Percentiles rank a stretch among this genome's conserved stretches.
phyloP scores from a whole-genome alignment of 2,329 filamentous ascomycete species.

The Fusarium beomiforme region DNA sequence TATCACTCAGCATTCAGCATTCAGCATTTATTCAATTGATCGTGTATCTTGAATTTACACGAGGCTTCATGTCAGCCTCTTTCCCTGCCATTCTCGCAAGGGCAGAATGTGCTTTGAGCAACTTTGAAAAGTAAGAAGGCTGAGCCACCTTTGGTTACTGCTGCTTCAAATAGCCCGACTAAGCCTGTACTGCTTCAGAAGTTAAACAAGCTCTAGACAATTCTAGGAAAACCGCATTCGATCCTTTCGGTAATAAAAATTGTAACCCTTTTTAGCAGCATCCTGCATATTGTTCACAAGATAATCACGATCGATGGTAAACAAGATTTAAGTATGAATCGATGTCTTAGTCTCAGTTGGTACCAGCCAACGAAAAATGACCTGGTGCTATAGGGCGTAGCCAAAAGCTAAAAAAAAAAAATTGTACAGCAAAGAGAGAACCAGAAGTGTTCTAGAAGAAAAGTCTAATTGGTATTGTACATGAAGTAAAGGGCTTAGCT shows the following conservation, averaged over 20 bases:
- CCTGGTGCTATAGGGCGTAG: background rate
- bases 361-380: conserved; percentile 6
- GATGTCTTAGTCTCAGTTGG: conserved; percentile 3
- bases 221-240: background rate
- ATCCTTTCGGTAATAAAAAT: background rate
- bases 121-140: too few species aligned
- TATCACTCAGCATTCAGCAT: too few species aligned
- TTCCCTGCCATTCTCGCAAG: background rate
- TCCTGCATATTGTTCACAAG: background rate
- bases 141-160: too few species aligned
- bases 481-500: conserved; percentile 11
- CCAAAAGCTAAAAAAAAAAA: background rate
- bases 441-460: conserved; percentile 8
- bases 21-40: background rate
- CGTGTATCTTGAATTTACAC: background rate
- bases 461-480: conserved; percentile 19
- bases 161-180: too few species aligned
- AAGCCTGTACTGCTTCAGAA: background rate
- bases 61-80: background rate
- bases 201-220: background rate
- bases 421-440: background rate
- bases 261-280: background rate
- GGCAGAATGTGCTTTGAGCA: background rate
- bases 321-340: background rate
- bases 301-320: background rate